These are phyloP conservation scores for Auricularia cornea DNA, from an alignment of 768 basidiomycete species.

Conservation along the genomic window DNA sequence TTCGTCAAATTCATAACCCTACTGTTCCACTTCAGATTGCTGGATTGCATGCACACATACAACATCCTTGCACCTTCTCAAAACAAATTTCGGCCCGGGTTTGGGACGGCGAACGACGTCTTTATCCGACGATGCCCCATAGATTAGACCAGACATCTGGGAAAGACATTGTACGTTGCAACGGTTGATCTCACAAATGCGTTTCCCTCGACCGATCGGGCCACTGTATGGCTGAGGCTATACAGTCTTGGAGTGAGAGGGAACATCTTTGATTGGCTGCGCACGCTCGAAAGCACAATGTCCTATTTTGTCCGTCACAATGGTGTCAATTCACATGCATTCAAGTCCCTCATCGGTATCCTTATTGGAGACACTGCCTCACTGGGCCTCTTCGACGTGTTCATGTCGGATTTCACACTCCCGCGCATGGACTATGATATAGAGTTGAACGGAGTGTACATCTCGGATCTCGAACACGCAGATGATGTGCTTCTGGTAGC, in stretches of 20 bases:
- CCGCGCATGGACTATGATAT: neutral
- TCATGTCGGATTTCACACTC: constrained; percentile 10
- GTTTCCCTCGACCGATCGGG: too few relatives aligned
- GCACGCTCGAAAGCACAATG: constrained; percentile 7
- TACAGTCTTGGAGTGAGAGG: constrained; percentile 11
- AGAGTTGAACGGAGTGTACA: too few relatives aligned
- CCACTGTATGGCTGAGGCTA: constrained; percentile 26
- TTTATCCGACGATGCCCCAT: constrained; percentile 15
- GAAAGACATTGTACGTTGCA: constrained; percentile 11
- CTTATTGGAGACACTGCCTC: too few relatives aligned
- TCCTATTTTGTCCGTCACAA: constrained; percentile 9
- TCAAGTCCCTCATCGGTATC: too few relatives aligned
- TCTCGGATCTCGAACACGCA: constrained; percentile 18
- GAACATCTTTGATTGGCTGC: constrained; percentile 9
- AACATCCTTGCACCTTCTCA: constrained; percentile 20
- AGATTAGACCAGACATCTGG: constrained; percentile 13
- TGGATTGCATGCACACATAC: constrained; percentile 3
- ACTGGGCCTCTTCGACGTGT: neutral
- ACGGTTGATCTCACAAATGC: constrained; percentile 25
- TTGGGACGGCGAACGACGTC: constrained; percentile 23
- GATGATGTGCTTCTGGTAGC: too few relatives aligned
- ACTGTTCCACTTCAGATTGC: constrained; percentile 15
- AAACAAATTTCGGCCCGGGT: constrained; percentile 21
- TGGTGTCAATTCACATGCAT: too few relatives aligned
- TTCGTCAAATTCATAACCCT: constrained; percentile 16